Base-by-base conservation (phyloP, 2,329 filamentous ascomycete genomes). In the Lasiodiplodia hormozganensis region DNA sequence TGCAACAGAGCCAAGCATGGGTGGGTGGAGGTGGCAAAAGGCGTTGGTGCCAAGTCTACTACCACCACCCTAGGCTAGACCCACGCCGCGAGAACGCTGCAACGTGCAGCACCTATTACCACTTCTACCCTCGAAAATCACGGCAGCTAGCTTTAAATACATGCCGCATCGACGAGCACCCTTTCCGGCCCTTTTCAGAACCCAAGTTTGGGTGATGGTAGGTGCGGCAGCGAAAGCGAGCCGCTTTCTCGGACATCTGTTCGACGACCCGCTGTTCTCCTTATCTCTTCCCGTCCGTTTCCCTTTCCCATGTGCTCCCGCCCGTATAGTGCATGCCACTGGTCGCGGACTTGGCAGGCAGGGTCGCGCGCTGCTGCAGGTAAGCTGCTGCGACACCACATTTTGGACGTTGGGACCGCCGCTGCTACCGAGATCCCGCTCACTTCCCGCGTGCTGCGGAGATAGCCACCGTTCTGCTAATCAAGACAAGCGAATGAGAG, bases 21-120 rank as follows among this genome's bases (percentile, higher is more conserved):
- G 21, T 38, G 38, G 23, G 38, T 47, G 57, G 57, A 47, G 57
- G 57, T 60, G 57, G 57, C 57, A 60, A 60, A 60, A 8, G 57
- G 38, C 23, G 12, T 11, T 16, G 57, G 14, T 47, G 58, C 58
- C 58, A 62, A 62, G 40, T 47, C 28, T n/a, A 47, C 21, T 43
- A 36, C 56, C 31, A 38, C 18, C 54, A n/a, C 54, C 5, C 34
- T 43, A 58, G 56, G 21, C 23, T 36, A 23, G n/a, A 18, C 34
- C 56, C 28, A 25, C 56, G 36, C 12, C 36, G 31, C 31, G 38
- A 49, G 36, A 34, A 21, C 43, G 43, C 21, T 47, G 23, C 23
- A 43, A 62, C 18, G 23, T 47, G 4, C 23, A 62, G 14, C 36
- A 62, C 57, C 31, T 40, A 47, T 21, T 47, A 3, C 7, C 11